Evolutionary conservation across 179 eudicot species (phyloP).

Genomic region (Nepenthes alata): DNA sequence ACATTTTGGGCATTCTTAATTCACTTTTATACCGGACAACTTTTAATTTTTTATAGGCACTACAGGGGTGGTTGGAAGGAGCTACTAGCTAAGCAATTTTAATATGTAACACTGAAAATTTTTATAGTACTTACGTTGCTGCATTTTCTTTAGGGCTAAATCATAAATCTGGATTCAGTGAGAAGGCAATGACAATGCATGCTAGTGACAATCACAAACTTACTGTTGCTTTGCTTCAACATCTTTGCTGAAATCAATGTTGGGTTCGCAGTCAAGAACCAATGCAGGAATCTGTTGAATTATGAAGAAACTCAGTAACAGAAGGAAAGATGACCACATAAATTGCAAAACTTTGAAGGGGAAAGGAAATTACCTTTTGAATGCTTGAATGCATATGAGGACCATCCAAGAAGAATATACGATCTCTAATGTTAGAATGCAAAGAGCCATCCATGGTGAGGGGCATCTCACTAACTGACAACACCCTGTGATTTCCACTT

Average conservation of each 20-base stretch:
- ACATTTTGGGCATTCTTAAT: not conserved
- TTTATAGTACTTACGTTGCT: no score
- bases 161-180: no score
- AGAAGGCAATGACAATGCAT: not conserved
- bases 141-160: no score
- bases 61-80: not conserved
- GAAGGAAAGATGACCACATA: not conserved
- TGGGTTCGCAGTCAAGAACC: slow-evolving; percentile 86
- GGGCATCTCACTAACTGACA: slow-evolving; percentile 56
- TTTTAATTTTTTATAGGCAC: not conserved
- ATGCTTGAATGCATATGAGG: slow-evolving; percentile 87
- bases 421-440: slow-evolving; percentile 62
- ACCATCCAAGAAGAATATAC: slow-evolving; percentile 73
- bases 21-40: not conserved
- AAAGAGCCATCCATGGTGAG: slow-evolving; percentile 34
- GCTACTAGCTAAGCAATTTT: not conserved
- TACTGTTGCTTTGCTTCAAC: slow-evolving; percentile 79
- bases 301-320: slow-evolving; percentile 1
- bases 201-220: slow-evolving; percentile 4
- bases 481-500: slow-evolving; percentile 59
- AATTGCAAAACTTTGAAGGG: not conserved
- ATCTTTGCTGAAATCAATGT: slow-evolving; percentile 81
- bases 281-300: slow-evolving; percentile 68
- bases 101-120: no score
- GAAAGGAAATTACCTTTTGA: slow-evolving; percentile 42